Conservation (phyloP, 345 rosid species). For the Eucalyptus cloeziana region DNA sequence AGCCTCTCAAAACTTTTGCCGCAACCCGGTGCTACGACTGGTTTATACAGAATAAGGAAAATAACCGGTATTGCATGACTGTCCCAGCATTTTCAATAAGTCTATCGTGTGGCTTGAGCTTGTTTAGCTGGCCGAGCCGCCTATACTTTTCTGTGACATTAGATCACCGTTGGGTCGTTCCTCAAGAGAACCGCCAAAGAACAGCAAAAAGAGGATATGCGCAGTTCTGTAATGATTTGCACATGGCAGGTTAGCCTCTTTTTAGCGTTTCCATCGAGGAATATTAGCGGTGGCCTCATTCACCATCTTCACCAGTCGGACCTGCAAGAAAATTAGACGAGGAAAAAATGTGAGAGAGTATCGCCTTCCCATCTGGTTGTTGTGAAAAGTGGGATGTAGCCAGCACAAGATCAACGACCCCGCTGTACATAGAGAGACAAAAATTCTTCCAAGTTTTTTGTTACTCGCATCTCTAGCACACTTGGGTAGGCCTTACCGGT, state of each 20-base stretch:
- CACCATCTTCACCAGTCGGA: conserved; percentile 51
- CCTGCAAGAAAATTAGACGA: conserved; percentile 18
- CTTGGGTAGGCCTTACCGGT: conserved; percentile 68
- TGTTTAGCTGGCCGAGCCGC: not conserved
- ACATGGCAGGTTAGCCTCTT: not conserved
- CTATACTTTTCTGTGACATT: not conserved
- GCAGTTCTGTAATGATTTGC: not conserved
- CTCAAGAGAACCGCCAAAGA: not conserved
- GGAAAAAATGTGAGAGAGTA: not conserved
- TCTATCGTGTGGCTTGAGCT: not conserved
- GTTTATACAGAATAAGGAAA: not conserved
- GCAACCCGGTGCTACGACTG: not conserved
- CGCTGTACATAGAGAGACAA: not conserved
- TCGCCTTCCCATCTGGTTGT: not conserved
- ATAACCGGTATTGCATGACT: not conserved
- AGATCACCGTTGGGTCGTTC: not conserved
- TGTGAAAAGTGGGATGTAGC: not conserved
- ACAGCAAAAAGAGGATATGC: not conserved
- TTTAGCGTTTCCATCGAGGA: conserved; percentile 28
- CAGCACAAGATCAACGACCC: not conserved
- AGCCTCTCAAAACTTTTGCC: not conserved
- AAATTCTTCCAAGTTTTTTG: not conserved
- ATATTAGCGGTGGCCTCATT: conserved; percentile 65
- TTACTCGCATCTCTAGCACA: conserved; percentile 61
- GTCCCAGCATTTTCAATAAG: not conserved